Evolutionary conservation across 2,329 filamentous ascomycete species (phyloP).

Genomic region (Mollisiaceae sp.): DNA sequence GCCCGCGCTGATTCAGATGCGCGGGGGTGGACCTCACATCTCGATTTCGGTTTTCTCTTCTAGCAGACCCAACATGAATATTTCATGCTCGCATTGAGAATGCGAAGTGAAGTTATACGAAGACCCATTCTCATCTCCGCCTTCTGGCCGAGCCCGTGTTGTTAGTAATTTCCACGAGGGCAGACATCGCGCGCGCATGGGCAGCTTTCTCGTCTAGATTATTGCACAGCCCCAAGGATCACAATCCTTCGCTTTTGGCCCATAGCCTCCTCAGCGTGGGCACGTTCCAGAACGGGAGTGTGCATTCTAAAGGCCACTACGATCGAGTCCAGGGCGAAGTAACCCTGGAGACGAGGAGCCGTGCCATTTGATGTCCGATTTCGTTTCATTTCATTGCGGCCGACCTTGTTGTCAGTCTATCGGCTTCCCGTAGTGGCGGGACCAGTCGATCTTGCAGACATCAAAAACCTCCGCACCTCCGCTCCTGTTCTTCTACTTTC

Average conservation of each 20-base stretch:
- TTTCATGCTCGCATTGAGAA: neutral
- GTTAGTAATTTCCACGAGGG: slow-evolving; percentile 15
- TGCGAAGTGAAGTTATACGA: slow-evolving; percentile 10
- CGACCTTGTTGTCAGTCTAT: slow-evolving; percentile 1
- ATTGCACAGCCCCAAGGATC: slow-evolving; percentile 30
- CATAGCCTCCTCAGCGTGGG: slow-evolving; percentile 5
- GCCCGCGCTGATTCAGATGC: slow-evolving; percentile 5
- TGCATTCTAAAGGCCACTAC: slow-evolving; percentile 6
- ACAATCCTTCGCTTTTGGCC: slow-evolving; percentile 24
- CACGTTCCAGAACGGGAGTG: neutral
- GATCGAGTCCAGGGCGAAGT: neutral
- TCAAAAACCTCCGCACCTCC: slow-evolving; percentile 17
- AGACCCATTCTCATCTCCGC: slow-evolving; percentile 11
- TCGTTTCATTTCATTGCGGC: slow-evolving; percentile 13
- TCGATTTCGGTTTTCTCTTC: neutral
- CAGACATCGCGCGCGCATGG: slow-evolving; percentile 24
- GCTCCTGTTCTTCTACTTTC: slow-evolving; percentile 1
- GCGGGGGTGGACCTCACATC: neutral
- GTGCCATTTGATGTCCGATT: neutral
- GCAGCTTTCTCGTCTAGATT: neutral
- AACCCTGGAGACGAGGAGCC: neutral
- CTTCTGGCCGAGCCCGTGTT: slow-evolving; percentile 18
- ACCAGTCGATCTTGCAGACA: slow-evolving; percentile 11
- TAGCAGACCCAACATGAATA: neutral
- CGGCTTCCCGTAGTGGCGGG: slow-evolving; percentile 22